These are phyloP conservation scores for Apiospora phragmitis DNA, from an alignment of 2,329 filamentous ascomycete genomes.

Conservation along the genomic window DNA sequence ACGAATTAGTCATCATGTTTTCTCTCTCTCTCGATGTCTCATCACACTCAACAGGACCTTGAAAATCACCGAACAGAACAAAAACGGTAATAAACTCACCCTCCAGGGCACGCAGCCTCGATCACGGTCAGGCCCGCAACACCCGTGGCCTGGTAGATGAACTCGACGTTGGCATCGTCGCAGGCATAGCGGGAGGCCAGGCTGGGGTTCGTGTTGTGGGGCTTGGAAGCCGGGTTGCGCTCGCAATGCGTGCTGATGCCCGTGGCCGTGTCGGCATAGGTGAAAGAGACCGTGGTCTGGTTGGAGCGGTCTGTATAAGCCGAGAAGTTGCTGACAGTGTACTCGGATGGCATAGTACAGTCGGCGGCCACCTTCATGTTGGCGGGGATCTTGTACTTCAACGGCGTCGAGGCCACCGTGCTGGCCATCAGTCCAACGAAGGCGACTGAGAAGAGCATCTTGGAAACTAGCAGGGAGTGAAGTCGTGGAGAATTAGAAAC, in stretches of 20 bases:
- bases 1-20: not conserved
- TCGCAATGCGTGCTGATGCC: slow-evolving; percentile 27
- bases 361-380: slow-evolving; percentile 20
- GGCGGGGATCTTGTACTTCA: slow-evolving; percentile 26
- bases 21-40: not conserved
- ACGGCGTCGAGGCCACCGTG: slow-evolving; percentile 22
- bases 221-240: slow-evolving; percentile 28
- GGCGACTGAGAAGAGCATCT: slow-evolving; percentile 21
- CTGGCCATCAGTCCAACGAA: slow-evolving; percentile 25
- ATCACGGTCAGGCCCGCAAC: slow-evolving; percentile 27
- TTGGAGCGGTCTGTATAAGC: slow-evolving; percentile 22
- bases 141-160: slow-evolving; percentile 31
- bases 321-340: slow-evolving; percentile 27
- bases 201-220: slow-evolving; percentile 16
- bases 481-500: not conserved
- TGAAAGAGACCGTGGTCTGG: slow-evolving; percentile 24
- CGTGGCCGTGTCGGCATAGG: slow-evolving; percentile 27
- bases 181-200: slow-evolving; percentile 28
- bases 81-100: slow-evolving; percentile 18
- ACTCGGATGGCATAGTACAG: slow-evolving; percentile 27
- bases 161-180: slow-evolving; percentile 25
- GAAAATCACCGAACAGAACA: not conserved
- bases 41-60: not conserved
- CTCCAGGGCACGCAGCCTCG: slow-evolving; percentile 28
- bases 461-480: not conserved